Percentiles rank a stretch among this genome's conserved stretches.
These are phyloP conservation scores for Lineolata rhizophorae DNA, from an alignment of 495 filamentous ascomycete genomes.

Conservation along the genomic window DNA sequence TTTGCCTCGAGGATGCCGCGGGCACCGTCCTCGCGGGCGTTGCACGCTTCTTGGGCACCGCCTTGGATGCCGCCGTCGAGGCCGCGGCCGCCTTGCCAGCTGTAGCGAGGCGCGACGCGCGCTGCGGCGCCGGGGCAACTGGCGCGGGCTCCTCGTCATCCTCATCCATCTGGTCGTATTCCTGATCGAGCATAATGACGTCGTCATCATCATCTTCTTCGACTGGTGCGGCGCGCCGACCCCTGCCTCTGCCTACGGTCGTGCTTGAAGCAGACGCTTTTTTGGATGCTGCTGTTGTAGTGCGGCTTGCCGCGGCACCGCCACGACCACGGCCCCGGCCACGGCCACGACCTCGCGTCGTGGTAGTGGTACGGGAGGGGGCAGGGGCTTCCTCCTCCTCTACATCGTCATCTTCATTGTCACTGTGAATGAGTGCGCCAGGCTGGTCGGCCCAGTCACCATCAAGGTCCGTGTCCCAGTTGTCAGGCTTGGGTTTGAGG, in stretches of 20 bases:
- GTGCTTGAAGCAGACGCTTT: constrained; percentile 11
- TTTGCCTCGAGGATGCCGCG: constrained; percentile 31
- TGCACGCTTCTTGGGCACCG: constrained; percentile 22
- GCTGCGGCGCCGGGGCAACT: no score
- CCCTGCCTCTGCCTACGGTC: no score
- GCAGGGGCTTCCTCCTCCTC: constrained; percentile 24
- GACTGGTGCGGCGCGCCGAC: background rate
- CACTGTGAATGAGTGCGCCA: constrained; percentile 37
- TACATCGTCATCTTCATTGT: constrained; percentile 27
- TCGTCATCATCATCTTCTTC: constrained; percentile 15
- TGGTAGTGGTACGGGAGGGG: no score
- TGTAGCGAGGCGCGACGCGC: background rate
- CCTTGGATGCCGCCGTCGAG: constrained; percentile 17
- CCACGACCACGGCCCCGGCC: constrained; percentile 24
- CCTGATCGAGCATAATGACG: constrained; percentile 29
- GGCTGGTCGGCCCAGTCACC: constrained; percentile 69
- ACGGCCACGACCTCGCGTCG: constrained; percentile 1
- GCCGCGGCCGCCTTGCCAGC: constrained; percentile 9
- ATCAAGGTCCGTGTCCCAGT: constrained; percentile 72
- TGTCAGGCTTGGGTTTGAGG: constrained; percentile 52
- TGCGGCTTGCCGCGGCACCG: constrained; percentile 21
- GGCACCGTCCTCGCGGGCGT: constrained; percentile 20
- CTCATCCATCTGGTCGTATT: constrained; percentile 41
- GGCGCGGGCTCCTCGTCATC: no score
- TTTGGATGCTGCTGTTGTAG: constrained; percentile 18